Base-by-base conservation (phyloP, 2,329 filamentous ascomycete species). In the Botrytis byssoidea region DNA sequence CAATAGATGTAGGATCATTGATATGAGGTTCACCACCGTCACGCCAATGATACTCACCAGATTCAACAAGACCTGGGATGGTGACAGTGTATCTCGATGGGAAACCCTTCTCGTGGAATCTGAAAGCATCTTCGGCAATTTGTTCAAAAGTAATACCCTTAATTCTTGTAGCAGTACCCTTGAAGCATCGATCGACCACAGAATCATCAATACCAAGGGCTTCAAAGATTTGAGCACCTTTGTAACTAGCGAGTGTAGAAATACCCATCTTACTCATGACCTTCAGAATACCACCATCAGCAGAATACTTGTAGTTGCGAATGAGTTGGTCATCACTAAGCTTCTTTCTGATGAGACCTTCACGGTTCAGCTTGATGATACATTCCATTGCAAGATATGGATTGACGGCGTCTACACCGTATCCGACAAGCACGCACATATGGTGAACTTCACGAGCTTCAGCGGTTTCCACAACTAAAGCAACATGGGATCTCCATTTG, bases 211-310 rank as follows among this genome's bases (percentile, higher is more conserved):
- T 91, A 84, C 95, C 95, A 61, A 98, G 91, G 67, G 95, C 94
- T 83, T 98, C 95, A 79, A 98, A 98, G 77, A 98, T 98, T 85
- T 98, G 95, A 73, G 95, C 95, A 81, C 95, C 95, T 87, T 98
- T 98, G 87, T 98, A 98, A 78, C 92, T 95, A 81, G 95, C 94
- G 64, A 98, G 87, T 46, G 95, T 98, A 10, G 95, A 98, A 77
- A 98, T 98, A 85, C 95, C 95, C 95, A 98, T 98, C 87, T 98
- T 98, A 83, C 92, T 96, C 95, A 98, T 98, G 82, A 98, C 95
- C 84, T 98, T 98, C 77, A 98, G 87, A 77, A 98, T 97, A 85
- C 95, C 95, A 81, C 95, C 95, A 78, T 98, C 95, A 79, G 93
- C 95, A 76, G 95, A 98, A 83, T 97, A 93, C 85, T 97, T 97